phyloP scores from a whole-genome alignment of 1,284 basidiomycete genomes.

The Cutaneotrichosporon mucoides region DNA sequence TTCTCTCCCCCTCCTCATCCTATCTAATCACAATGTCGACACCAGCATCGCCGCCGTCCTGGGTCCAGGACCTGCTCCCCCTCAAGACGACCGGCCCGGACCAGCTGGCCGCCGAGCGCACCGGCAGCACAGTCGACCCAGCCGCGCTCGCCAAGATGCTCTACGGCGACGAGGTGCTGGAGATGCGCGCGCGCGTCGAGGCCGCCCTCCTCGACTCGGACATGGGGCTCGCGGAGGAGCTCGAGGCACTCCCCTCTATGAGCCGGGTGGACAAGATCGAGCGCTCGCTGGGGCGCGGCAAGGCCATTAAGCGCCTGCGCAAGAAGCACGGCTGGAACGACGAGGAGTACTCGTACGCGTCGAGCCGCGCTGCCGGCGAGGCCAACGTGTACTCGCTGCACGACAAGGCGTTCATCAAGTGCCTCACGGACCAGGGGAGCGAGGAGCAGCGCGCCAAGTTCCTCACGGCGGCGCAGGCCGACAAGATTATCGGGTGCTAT shows the following conservation, averaged over 20 bases:
- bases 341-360: constrained; percentile 11
- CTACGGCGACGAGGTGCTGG: constrained; percentile 10
- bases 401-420: constrained; percentile 17
- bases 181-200: constrained; percentile 10
- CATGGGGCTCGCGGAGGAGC: constrained; percentile 1
- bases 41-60: constrained; percentile 1
- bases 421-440: constrained; percentile 16
- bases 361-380: constrained; percentile 13
- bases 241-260: constrained; percentile 15
- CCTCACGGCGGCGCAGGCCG: constrained; percentile 14
- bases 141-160: constrained; percentile 6
- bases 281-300: constrained; percentile 20
- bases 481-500: constrained; percentile 54
- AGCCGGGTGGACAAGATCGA: constrained; percentile 16
- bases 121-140: constrained; percentile 6
- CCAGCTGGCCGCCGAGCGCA: constrained; percentile 11
- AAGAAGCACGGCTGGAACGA: constrained; percentile 15
- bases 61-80: constrained; percentile 12
- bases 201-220: background rate
- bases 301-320: constrained; percentile 17
- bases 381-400: constrained; percentile 16
- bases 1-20: too few species aligned
- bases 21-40: too few species aligned
- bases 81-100: constrained; percentile 6
- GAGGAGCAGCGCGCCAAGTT: constrained; percentile 21